Evolutionary conservation across 768 basidiomycete genomes (phyloP).

Genomic region (Clathrus columnatus): DNA sequence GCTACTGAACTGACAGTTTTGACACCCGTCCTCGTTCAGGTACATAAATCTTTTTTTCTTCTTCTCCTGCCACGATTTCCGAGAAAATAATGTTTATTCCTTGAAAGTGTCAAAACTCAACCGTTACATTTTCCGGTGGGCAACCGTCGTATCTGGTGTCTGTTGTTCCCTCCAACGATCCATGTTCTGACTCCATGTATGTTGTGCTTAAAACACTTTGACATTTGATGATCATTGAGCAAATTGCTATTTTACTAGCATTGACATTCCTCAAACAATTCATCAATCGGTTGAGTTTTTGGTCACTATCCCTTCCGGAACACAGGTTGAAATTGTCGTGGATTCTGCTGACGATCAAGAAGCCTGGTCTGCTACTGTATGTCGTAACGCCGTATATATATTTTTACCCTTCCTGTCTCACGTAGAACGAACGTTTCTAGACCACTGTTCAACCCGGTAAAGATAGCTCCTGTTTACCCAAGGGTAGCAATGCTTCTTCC

Average conservation of each 20-base stretch:
- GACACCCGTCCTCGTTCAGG: conserved; percentile 48
- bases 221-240: not conserved
- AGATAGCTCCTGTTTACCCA: conserved; percentile 30
- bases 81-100: not conserved
- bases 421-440: conserved; percentile 19
- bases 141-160: not conserved
- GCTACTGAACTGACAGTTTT: conserved; percentile 45
- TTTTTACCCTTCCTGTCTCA: conserved; percentile 2
- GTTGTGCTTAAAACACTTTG: conserved; percentile 16
- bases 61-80: not conserved
- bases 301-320: conserved; percentile 37
- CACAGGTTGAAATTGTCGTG: conserved; percentile 41
- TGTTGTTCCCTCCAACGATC: conserved; percentile 40
- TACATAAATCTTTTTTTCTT: conserved; percentile 17
- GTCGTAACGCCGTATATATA: conserved; percentile 18
- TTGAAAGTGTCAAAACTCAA: not conserved
- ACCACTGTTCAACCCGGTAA: conserved; percentile 27
- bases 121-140: not conserved
- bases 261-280: conserved; percentile 46
- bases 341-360: conserved; percentile 46
- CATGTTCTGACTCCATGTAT: conserved; percentile 55
- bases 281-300: conserved; percentile 37
- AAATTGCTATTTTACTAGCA: conserved; percentile 28
- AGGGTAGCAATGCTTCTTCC: not conserved
- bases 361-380: conserved; percentile 57